Conservation (phyloP, 1,284 basidiomycete species). For the Anthracocystis setariae region DNA sequence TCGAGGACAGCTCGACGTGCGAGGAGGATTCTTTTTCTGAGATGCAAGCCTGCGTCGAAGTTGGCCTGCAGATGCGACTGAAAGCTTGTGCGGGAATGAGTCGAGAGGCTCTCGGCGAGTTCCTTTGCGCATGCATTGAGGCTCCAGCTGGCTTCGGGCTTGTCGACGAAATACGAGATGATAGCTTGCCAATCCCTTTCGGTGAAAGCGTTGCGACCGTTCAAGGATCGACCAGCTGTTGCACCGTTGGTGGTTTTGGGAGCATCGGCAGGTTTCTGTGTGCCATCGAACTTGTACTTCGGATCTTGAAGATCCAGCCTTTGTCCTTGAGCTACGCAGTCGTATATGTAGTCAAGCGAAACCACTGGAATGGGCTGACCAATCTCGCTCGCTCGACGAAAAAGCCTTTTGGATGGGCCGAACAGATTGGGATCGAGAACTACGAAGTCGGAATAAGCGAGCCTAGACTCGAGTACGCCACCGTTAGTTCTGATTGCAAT, state of each 20-base stretch:
- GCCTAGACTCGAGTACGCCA: constrained; percentile 26
- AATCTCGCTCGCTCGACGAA: constrained; percentile 15
- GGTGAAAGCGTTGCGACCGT: constrained; percentile 40
- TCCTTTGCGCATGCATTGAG: constrained; percentile 44
- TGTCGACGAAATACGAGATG: constrained; percentile 36
- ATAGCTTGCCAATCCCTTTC: constrained; percentile 36
- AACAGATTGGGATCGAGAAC: constrained; percentile 18
- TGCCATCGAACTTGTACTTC: constrained; percentile 35
- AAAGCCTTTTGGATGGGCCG: constrained; percentile 7
- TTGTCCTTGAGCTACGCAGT: constrained; percentile 15
- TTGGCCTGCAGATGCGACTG: constrained; percentile 50
- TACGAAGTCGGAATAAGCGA: constrained; percentile 39
- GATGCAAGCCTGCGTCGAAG: constrained; percentile 39
- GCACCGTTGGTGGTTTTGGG: constrained; percentile 3
- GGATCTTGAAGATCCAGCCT: constrained; percentile 18
- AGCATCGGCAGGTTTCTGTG: neutral
- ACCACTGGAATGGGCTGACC: constrained; percentile 47
- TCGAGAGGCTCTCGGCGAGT: constrained; percentile 27
- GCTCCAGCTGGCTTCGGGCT: constrained; percentile 33
- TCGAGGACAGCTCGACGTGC: constrained; percentile 23
- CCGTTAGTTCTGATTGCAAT: constrained; percentile 31
- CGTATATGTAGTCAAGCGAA: constrained; percentile 23
- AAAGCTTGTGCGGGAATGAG: constrained; percentile 48
- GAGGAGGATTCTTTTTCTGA: constrained; percentile 15
- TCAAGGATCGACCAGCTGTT: constrained; percentile 6